Conservation (phyloP, 148 eudicot species). For the Rhododendron williamsianum region DNA sequence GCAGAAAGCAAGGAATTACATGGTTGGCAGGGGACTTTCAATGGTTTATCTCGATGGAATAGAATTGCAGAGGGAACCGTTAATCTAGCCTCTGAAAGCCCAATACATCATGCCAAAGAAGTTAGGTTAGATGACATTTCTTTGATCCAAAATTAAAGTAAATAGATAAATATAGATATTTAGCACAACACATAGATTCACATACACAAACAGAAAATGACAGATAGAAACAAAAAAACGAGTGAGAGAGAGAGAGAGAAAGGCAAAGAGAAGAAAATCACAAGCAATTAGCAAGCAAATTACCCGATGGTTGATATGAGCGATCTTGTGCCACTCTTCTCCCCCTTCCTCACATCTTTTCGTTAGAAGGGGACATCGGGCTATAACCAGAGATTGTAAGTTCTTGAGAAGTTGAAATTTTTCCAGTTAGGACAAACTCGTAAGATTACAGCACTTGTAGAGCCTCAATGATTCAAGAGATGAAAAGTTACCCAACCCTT, state of each 20-base stretch:
- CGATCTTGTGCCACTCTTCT: background rate
- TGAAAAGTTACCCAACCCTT: too few relatives aligned
- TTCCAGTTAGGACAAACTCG: background rate
- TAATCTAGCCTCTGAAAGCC: background rate
- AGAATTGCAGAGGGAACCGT: background rate
- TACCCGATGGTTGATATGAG: background rate
- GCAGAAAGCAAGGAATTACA: background rate
- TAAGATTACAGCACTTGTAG: background rate
- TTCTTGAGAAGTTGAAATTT: background rate
- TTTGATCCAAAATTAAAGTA: background rate
- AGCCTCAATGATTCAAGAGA: background rate
- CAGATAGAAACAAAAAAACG: background rate
- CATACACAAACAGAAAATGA: background rate
- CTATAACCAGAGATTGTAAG: background rate
- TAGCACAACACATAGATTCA: background rate
- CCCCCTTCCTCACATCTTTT: too few relatives aligned
- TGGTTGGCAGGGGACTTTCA: background rate
- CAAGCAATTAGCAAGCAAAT: background rate
- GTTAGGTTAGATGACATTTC: background rate
- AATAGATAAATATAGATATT: background rate
- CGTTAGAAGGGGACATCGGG: too few relatives aligned
- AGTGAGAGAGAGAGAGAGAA: too few relatives aligned
- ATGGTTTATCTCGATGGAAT: background rate
- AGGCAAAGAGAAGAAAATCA: background rate
- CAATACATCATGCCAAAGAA: background rate